Evolutionary conservation across 2,329 filamentous ascomycete species (phyloP), one percentile per base, ranked within the genome.

Genomic region (Gaeumannomyces tritici): DNA sequence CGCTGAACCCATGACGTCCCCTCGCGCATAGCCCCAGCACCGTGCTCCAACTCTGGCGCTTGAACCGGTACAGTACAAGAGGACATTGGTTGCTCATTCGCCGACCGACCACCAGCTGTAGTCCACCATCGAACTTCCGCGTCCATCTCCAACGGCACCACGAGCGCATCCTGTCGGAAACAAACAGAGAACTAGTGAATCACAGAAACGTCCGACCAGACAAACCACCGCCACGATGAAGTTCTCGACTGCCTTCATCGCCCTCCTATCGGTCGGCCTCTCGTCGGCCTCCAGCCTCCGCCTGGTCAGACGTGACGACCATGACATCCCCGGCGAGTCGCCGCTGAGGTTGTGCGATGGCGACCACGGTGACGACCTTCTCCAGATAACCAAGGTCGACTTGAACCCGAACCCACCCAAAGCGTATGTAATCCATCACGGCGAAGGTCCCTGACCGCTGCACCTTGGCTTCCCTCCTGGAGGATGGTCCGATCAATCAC

Each of bases 321-420:
- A 83, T 73, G 83, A 87, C 67, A 89, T 97, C 21, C 88, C 90
- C 1, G 93, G 95, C 73, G 80, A 93, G 60, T 96, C 93, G 72
- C 93, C 95, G 33, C 82, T 99, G 64, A 79, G 86, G 71, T 90
- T 89, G 77, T 99, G 95, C 73, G 70, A 75, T 67, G 77, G 79
- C 63, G 82, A 90, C 65, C 89, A 90, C 63, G 75, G 76, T 59
- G 74, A 85, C 61, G 86, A 97, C 73, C 83, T 93, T 63, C 79
- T 97, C 68, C 77, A 79, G 56, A 92, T 99, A 70, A 80, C 92
- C 66, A 84, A 83, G 58, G 91, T 98, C 63, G 87, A 97, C 70
- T 77, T 99, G 63, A 72, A 75, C 47, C 95, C 95, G 18, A 98
- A 97, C 75, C 95, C 93, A 64, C 95, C 95, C 47, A 73, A 84